Conservation (phyloP, 2,329 filamentous ascomycete species). For the Penicillium concentricum region DNA sequence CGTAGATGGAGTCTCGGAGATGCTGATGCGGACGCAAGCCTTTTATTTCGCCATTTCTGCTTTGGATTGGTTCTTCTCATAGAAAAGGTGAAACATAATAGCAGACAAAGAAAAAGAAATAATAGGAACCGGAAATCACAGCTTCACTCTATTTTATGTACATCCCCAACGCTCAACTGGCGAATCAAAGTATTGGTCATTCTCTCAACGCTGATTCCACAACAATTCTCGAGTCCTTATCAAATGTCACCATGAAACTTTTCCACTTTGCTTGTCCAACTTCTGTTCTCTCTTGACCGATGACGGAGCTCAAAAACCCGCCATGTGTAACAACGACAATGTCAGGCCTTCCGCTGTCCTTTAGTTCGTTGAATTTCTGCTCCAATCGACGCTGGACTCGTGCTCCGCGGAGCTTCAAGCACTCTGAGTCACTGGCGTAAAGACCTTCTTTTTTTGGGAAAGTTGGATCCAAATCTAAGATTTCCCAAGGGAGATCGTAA, state of each 20-base stretch:
- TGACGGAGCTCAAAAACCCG: conserved; percentile 7
- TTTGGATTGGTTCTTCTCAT: not conserved
- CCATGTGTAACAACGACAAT: conserved; percentile 18
- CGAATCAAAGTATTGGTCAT: not conserved
- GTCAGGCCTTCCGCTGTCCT: conserved; percentile 1
- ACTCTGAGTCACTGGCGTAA: conserved; percentile 3
- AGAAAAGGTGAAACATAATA: not conserved
- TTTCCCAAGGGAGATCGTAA: conserved; percentile 10
- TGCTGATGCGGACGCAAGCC: not conserved
- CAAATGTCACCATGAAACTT: conserved; percentile 7
- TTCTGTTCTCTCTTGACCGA: not conserved
- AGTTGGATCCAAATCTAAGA: not conserved
- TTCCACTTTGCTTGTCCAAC: not conserved
- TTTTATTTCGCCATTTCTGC: not conserved
- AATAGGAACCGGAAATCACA: too few relatives aligned
- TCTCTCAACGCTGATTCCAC: not conserved
- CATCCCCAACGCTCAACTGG: not conserved
- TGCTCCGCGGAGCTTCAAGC: not conserved
- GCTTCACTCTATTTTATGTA: not conserved
- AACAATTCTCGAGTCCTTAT: not conserved
- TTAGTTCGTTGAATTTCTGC: conserved; percentile 3
- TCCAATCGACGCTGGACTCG: not conserved
- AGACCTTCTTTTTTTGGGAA: conserved; percentile 10
- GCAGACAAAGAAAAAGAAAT: too few relatives aligned
- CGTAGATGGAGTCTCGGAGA: not conserved